Evolutionary conservation across 352 stramenopile species (phyloP), one percentile per base, ranked within the genome.

Genomic region (Pythium plurisporium): DNA sequence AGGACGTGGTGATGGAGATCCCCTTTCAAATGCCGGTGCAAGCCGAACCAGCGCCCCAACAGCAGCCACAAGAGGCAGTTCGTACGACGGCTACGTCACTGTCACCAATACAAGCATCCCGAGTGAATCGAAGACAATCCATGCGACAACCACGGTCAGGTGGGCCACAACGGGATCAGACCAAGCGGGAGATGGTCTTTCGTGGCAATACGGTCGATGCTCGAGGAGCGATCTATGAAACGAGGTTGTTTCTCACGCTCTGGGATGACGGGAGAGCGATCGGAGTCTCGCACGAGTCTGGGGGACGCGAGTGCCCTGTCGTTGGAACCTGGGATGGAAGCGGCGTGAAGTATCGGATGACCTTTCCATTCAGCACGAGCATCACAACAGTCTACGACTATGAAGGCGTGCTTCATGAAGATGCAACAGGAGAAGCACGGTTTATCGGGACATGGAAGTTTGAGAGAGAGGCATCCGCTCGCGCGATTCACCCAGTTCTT

Each of bases 311-410:
- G n/a, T 61, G 41, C 37, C 41, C 42, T 1, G 33, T 61, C n/a
- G n/a, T 30, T 9, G 53, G 53, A 0, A 61, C 41, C 15, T 46
- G 30, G 41, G 53, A 30, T 11, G 41, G 43, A 25, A 47, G 41
- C 30, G 45, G 26, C 17, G 20, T 53, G 30, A 36, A 36, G 30
- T 36, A 36, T 36, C 30, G n/a, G n/a, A 9, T 59, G 11, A 59
- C 19, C 22, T 59, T 48, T 30, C 34, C 40, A 12, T 40, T 51
- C 30, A 53, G n/a, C 14, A 8, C 20, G 6, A 53, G 44, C 42
- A 31, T 22, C 30, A 61, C 42, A 22, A 47, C 52, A 23, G 45
- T 47, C 20, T 61, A 53, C 42, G 41, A 61, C 9, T 61, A 61
- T 23, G 9, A 53, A 47, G 53, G 53, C 53, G 23, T 27, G 1